Evolutionary conservation across 1,139 yeast species (phyloP).

Genomic region (Ashbya aceris): DNA sequence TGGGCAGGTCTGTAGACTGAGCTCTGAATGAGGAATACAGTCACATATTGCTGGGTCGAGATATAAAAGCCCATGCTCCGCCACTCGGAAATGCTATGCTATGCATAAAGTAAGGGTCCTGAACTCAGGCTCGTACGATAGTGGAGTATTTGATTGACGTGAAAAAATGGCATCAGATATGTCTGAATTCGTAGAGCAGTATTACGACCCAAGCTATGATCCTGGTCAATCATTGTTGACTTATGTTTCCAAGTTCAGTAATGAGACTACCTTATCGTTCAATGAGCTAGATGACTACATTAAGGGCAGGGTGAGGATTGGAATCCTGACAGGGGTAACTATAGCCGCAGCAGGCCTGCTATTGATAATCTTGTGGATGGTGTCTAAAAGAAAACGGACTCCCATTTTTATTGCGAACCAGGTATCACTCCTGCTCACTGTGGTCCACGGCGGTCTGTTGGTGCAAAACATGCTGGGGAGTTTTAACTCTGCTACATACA

Average conservation of each 20-base stretch:
- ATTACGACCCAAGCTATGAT: slow-evolving; percentile 16
- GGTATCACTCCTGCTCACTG: slow-evolving; percentile 42
- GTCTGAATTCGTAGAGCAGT: not conserved
- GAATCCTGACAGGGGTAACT: slow-evolving; percentile 36
- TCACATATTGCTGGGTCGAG: too few relatives aligned
- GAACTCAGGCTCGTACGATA: too few relatives aligned
- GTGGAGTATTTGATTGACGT: too few relatives aligned
- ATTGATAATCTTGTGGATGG: slow-evolving; percentile 32
- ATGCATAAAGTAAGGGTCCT: too few relatives aligned
- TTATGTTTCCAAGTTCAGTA: slow-evolving; percentile 26
- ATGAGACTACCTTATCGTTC: slow-evolving; percentile 29
- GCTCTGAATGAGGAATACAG: too few relatives aligned
- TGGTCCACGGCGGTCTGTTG: slow-evolving; percentile 53
- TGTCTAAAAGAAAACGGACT: slow-evolving; percentile 44
- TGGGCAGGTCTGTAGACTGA: too few relatives aligned
- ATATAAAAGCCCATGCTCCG: too few relatives aligned
- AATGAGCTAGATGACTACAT: slow-evolving; percentile 31
- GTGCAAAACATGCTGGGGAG: slow-evolving; percentile 45
- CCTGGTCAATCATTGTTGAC: slow-evolving; percentile 21
- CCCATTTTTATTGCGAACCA: slow-evolving; percentile 67
- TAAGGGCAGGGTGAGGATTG: slow-evolving; percentile 27
- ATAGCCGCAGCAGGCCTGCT: slow-evolving; percentile 36
- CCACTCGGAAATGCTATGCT: too few relatives aligned
- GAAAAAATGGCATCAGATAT: slow-evolving; percentile 1
- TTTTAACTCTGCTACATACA: slow-evolving; percentile 40